phyloP scores from a whole-genome alignment of 352 stramenopile species.

The Phytophthora colocasiae region DNA sequence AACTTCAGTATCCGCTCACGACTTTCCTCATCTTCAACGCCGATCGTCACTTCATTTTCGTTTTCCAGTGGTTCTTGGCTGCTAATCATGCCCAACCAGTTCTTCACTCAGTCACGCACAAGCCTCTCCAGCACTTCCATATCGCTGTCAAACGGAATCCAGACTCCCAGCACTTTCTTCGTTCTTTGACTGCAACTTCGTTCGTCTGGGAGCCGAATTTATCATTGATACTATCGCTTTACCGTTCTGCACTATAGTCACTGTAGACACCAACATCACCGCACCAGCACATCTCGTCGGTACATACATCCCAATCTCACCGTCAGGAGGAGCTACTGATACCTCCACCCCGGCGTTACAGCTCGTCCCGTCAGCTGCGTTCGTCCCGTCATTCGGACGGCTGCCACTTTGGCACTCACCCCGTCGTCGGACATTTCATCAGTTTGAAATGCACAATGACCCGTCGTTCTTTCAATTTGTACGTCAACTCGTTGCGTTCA shows the following conservation, averaged over 20 bases:
- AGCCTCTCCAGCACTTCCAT: constrained; percentile 2
- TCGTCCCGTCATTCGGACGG: background rate
- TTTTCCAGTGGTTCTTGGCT: background rate
- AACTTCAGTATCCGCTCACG: background rate
- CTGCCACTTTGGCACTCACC: background rate
- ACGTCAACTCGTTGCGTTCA: background rate
- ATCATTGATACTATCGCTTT: background rate
- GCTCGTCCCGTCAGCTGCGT: background rate
- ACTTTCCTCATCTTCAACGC: background rate
- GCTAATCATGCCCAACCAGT: background rate
- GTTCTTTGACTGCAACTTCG: background rate
- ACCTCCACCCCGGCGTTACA: background rate
- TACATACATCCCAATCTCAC: background rate
- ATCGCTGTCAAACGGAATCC: background rate
- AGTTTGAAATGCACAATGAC: constrained; percentile 2
- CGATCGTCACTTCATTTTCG: constrained; percentile 2
- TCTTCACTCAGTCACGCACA: background rate
- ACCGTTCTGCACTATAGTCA: background rate
- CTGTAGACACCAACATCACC: constrained; percentile 1
- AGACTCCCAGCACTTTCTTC: background rate
- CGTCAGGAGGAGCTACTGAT: background rate
- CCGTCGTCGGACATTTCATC: background rate
- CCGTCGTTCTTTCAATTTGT: background rate
- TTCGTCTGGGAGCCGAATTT: background rate
- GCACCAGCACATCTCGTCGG: background rate